These are phyloP conservation scores for Tetrahymena borealis DNA, from an alignment of 73 alveolate species.

Conservation along the genomic window DNA sequence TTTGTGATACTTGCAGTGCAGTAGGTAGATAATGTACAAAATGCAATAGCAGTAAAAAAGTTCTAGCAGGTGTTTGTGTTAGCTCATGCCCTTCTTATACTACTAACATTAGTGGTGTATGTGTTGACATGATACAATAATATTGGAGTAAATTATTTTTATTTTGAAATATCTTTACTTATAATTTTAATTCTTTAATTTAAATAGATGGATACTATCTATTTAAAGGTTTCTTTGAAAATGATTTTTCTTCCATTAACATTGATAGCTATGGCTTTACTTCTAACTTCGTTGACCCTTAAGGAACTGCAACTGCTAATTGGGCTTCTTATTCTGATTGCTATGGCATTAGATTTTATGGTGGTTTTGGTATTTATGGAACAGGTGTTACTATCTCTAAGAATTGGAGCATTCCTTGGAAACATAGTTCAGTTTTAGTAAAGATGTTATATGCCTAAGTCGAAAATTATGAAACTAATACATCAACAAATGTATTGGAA, in stretches of 20 bases:
- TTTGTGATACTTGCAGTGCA: not conserved
- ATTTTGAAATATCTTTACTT: not conserved
- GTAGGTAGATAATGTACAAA: no score
- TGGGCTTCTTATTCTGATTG: not conserved
- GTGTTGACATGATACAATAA: no score
- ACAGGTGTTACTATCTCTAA: not conserved
- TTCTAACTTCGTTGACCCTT: not conserved
- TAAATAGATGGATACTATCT: not conserved
- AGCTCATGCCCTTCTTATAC: no score
- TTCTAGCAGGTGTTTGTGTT: no score
- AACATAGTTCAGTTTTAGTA: not conserved
- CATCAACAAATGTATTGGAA: not conserved
- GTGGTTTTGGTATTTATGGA: not conserved
- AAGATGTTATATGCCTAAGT: not conserved
- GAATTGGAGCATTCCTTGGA: not conserved
- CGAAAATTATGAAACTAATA: not conserved
- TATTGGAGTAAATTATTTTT: not conserved
- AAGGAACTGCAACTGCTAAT: not conserved
- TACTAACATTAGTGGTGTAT: no score
- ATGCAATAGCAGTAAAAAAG: no score
- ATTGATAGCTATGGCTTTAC: not conserved
- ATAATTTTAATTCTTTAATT: not conserved
- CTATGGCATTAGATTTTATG: not conserved
- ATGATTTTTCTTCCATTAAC: not conserved
- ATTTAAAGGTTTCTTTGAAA: not conserved